Base-by-base conservation (phyloP, 768 basidiomycete genomes). In the Kwoniella newhampshirensis region DNA sequence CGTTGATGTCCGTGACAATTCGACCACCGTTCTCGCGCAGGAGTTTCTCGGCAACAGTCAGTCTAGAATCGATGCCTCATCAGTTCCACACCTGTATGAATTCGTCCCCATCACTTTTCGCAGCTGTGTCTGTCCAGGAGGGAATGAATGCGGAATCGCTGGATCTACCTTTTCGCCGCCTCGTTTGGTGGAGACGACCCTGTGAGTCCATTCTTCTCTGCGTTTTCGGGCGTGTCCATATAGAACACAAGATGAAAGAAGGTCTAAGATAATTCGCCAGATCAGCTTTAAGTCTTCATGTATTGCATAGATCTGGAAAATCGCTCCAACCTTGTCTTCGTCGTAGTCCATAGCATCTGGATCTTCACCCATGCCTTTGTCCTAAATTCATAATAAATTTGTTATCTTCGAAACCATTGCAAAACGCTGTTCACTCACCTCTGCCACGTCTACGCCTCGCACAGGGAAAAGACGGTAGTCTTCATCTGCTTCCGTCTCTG, bases 201-300 rank as follows among this genome's bases (percentile, higher is more conserved):
- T 2, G 27, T 43, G 81, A 94, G 83, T 9, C 81, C 83, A 60
- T 89, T 81, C 71, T 80, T 78, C 7, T 72, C 75, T 0, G 92
- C 90, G 66, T 91, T 91, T 20, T 80, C 80, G 0, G 86, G 82
- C 2, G 88, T 83, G 74, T 98, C 93, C 35, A 98, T 80, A 76
- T 96, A 97, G 76, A 94, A 93, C 64, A 84, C 85, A 87, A 93
- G 75, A 77, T 96, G 89, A 64, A 75, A 85, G 78, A 96, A 94
- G 50, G 93, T 89, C 60, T 74, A 26, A 8, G 25, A 27, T 7
- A 35, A 35, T 18, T 6, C 13, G 32, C 32, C 32, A 32, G 25
- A 44, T 26, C 27, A 30, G 18, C 13, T 3, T 20, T 41, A 18
- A 36, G 40, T n/a, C 40, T 1, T 12, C 36, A 55, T 17, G n/a